Percentiles rank a stretch among this genome's conserved stretches.
phyloP scores from a whole-genome alignment of 2,329 filamentous ascomycete genomes.

The Ophiocordyceps camponoti-rufipedis region DNA sequence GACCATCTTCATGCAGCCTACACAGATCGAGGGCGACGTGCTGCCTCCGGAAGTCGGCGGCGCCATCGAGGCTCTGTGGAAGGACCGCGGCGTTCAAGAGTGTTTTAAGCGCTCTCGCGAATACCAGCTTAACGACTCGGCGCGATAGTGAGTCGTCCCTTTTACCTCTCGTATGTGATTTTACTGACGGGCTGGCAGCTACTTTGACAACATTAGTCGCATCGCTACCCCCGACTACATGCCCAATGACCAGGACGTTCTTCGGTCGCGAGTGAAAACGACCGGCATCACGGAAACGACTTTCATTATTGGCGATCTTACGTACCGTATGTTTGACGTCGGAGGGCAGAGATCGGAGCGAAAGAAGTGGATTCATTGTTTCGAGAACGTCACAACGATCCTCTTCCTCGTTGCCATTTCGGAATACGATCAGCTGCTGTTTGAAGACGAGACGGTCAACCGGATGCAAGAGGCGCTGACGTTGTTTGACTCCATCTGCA shows the following conservation, averaged over 20 bases:
- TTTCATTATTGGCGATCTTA: conserved; percentile 86
- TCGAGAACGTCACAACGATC: conserved; percentile 93
- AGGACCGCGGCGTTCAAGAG: conserved; percentile 79
- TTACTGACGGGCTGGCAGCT: conserved; percentile 37
- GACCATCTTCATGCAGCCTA: conserved; percentile 96
- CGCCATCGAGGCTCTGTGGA: conserved; percentile 85
- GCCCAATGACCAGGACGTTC: conserved; percentile 86
- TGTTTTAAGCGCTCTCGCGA: conserved; percentile 92
- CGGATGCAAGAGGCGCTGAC: conserved; percentile 84
- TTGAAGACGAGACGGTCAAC: conserved; percentile 92
- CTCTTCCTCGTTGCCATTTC: conserved; percentile 94
- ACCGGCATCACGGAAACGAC: conserved; percentile 95
- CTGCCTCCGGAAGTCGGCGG: conserved; percentile 87
- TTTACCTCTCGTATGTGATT: not conserved
- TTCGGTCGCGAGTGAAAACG: conserved; percentile 91
- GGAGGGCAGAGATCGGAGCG: conserved; percentile 89
- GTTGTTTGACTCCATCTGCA: conserved; percentile 74
- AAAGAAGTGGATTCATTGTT: conserved; percentile 99
- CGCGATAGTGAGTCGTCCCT: conserved; percentile 53
- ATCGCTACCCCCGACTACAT: conserved; percentile 86
- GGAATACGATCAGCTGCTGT: conserved; percentile 89
- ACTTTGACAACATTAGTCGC: conserved; percentile 87
- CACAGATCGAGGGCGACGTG: conserved; percentile 89
- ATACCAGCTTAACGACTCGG: conserved; percentile 92
- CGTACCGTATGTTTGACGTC: conserved; percentile 95